Conservation (phyloP, 2,329 filamentous ascomycete species). For the Tolypocladium guangdongense region DNA sequence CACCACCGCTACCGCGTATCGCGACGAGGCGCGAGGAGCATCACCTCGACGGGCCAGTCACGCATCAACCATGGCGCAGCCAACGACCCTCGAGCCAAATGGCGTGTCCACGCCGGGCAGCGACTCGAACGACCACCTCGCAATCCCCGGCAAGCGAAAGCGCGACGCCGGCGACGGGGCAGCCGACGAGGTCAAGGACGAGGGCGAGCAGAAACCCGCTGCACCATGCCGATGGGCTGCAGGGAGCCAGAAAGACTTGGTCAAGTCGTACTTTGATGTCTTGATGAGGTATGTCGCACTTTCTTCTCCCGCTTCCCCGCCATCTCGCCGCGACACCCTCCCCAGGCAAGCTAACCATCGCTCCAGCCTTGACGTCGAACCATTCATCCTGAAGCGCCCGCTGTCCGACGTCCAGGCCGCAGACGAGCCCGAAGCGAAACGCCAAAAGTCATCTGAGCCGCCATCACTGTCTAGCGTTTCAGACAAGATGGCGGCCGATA, state of each 20-base stretch:
- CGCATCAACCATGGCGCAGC: constrained; percentile 29
- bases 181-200: constrained; percentile 17
- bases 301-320: not conserved
- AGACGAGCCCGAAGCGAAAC: constrained; percentile 46
- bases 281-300: constrained; percentile 24
- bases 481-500: constrained; percentile 40
- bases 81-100: constrained; percentile 27
- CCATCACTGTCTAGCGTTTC: constrained; percentile 32
- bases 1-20: constrained; percentile 25
- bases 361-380: constrained; percentile 40
- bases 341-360: constrained; percentile 17
- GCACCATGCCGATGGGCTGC: constrained; percentile 12
- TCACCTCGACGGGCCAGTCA: constrained; percentile 9
- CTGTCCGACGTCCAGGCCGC: constrained; percentile 31
- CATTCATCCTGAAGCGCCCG: constrained; percentile 44
- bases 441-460: constrained; percentile 43
- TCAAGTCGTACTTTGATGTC: constrained; percentile 26
- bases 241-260: constrained; percentile 22
- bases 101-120: constrained; percentile 27
- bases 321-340: not conserved
- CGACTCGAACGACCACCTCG: constrained; percentile 17
- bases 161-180: constrained; percentile 38
- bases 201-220: constrained; percentile 13
- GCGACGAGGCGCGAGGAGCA: constrained; percentile 25
- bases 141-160: constrained; percentile 43